These are phyloP conservation scores for Phalaenopsis hybrid DNA, from an alignment of 116 monocot species.

Conservation along the genomic window DNA sequence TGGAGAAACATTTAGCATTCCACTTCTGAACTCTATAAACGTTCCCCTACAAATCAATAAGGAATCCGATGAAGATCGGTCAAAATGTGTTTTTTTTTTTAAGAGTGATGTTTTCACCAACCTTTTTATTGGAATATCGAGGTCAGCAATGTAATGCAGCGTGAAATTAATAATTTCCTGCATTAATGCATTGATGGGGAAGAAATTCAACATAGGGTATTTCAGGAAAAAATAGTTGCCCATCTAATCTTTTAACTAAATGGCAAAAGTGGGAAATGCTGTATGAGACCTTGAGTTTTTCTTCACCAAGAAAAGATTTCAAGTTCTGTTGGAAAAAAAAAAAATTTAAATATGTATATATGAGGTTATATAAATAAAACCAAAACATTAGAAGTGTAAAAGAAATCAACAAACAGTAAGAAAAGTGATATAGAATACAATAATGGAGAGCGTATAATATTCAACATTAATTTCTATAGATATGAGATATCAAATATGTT, in stretches of 20 bases:
- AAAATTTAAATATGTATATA: not conserved
- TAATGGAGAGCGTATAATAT: not conserved
- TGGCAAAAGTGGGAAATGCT: not conserved
- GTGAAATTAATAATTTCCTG: constrained; percentile 96
- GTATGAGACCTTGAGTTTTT: constrained; percentile 72
- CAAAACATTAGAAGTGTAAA: not conserved
- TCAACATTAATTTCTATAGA: not conserved
- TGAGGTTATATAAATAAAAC: not conserved
- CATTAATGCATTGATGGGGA: constrained; percentile 10
- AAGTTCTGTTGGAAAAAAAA: constrained; percentile 45
- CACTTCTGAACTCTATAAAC: constrained; percentile 92
- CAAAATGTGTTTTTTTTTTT: not conserved
- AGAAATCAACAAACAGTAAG: not conserved
- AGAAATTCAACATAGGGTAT: not conserved
- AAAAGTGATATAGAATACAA: not conserved
- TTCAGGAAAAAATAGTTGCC: not conserved
- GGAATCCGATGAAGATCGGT: not conserved
- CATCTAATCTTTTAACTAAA: not conserved
- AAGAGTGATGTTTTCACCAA: constrained; percentile 14
- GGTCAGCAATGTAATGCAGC: constrained; percentile 92
- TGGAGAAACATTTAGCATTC: constrained; percentile 97
- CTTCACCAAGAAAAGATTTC: constrained; percentile 79
- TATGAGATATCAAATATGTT: too few relatives aligned
- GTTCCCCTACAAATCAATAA: constrained; percentile 63
- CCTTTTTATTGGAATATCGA: constrained; percentile 98